phyloP scores from a whole-genome alignment of 768 basidiomycete species.

The Collybia mongolica region DNA sequence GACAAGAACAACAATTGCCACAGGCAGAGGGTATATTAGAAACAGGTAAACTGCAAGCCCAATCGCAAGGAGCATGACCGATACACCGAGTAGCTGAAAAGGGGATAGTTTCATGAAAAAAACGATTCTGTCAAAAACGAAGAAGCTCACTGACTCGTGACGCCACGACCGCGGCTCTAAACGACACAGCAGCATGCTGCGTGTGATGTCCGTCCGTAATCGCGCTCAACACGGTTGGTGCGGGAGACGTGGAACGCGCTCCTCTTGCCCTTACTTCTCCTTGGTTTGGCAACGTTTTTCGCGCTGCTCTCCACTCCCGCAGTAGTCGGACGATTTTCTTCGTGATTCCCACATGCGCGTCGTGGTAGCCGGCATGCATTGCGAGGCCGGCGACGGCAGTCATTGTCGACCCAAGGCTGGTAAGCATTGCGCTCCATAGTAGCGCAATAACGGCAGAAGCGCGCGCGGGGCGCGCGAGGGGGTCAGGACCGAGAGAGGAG shows the following conservation, averaged over 20 bases:
- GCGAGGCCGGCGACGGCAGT: conserved; percentile 9
- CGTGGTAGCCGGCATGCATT: conserved; percentile 9
- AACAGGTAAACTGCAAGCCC: conserved; percentile 10
- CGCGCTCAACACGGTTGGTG: background rate
- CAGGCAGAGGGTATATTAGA: conserved; percentile 7
- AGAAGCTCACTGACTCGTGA: background rate
- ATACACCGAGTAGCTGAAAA: conserved; percentile 7
- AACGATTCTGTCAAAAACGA: background rate
- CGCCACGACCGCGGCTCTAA: conserved; percentile 9
- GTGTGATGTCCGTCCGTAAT: conserved; percentile 3
- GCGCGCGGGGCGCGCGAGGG: conserved; percentile 4
- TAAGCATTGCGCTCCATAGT: conserved; percentile 9
- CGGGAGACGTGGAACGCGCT: too few relatives aligned
- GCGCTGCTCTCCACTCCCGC: background rate
- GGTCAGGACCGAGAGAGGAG: background rate
- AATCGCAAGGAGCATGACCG: conserved; percentile 5
- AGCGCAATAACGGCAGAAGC: conserved; percentile 5
- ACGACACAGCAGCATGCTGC: conserved; percentile 4
- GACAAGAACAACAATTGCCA: background rate
- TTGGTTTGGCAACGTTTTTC: too few relatives aligned
- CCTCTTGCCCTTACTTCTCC: too few relatives aligned
- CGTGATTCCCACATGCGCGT: conserved; percentile 7
- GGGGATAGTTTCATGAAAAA: too few relatives aligned
- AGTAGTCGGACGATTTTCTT: conserved; percentile 7
- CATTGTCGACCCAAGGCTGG: conserved; percentile 11